phyloP scores from a whole-genome alignment of 306 rosid species.

The Prunus mume region DNA sequence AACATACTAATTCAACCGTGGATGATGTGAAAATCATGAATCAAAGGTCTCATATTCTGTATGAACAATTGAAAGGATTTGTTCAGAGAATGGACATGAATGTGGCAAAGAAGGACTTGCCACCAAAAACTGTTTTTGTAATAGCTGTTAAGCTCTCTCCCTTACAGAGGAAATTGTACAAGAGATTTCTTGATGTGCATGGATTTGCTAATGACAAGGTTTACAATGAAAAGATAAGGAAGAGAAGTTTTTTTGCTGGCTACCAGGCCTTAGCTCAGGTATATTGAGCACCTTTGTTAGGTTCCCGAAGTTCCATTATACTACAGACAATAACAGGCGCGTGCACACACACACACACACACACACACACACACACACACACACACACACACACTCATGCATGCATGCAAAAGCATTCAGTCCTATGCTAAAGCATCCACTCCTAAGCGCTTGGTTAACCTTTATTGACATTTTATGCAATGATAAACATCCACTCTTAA shows the following conservation, averaged over 20 bases:
- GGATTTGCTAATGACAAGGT: slow-evolving; percentile 64
- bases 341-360: not conserved
- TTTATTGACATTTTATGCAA: not conserved
- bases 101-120: slow-evolving; percentile 91
- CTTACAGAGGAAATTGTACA: slow-evolving; percentile 81
- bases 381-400: not conserved
- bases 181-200: slow-evolving; percentile 89
- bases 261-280: slow-evolving; percentile 99
- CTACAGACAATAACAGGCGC: not conserved
- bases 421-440: not conserved
- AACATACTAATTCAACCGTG: slow-evolving; percentile 90
- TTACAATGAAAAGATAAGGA: slow-evolving; percentile 58
- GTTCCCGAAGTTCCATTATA: not conserved
- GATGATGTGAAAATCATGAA: slow-evolving; percentile 95
- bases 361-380: not conserved
- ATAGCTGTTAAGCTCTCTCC: slow-evolving; percentile 93
- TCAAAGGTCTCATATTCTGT: slow-evolving; percentile 95
- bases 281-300: slow-evolving; percentile 6
- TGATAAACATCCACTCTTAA: not conserved
- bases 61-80: slow-evolving; percentile 87
- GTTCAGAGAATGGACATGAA: slow-evolving; percentile 98
- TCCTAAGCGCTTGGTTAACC: not conserved
- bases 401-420: not conserved
- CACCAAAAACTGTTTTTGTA: slow-evolving; percentile 96
- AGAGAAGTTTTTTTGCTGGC: slow-evolving; percentile 92